Conservation (phyloP, 257 asterid species). For the Lycium ferocissimum region DNA sequence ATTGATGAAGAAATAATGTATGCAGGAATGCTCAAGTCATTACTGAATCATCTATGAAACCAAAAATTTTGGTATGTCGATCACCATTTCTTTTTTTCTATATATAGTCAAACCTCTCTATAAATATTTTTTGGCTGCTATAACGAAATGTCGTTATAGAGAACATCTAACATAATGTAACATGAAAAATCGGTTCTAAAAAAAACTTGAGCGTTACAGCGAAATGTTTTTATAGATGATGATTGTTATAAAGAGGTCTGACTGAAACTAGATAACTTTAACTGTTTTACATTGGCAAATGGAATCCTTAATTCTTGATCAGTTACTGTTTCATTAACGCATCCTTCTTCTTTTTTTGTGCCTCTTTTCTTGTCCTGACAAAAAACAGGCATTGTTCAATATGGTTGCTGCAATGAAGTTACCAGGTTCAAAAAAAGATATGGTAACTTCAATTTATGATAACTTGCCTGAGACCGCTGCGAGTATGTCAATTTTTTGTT, state of each 20-base stretch:
- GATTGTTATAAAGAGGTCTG: too few relatives aligned
- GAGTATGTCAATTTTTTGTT: conserved; percentile 44
- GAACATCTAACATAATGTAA: too few relatives aligned
- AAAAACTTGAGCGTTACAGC: too few relatives aligned
- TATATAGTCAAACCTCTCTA: too few relatives aligned
- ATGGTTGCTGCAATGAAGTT: too few relatives aligned
- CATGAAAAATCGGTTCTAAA: too few relatives aligned
- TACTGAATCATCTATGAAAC: conserved; percentile 74
- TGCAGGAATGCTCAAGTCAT: conserved; percentile 73
- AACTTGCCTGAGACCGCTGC: conserved; percentile 67
- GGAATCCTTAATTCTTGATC: background rate
- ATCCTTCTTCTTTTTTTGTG: too few relatives aligned
- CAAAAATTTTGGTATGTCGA: conserved; percentile 64
- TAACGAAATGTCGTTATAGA: too few relatives aligned
- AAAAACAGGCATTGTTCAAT: conserved; percentile 49
- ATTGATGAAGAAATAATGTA: background rate
- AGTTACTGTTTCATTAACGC: background rate
- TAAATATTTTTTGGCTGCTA: too few relatives aligned
- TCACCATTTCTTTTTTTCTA: background rate
- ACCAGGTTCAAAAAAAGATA: conserved; percentile 35
- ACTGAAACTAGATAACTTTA: too few relatives aligned
- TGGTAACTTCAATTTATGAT: conserved; percentile 55
- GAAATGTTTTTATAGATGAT: too few relatives aligned
- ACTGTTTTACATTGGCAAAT: background rate
- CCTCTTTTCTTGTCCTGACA: background rate